Percentiles rank a stretch among this genome's conserved stretches.
phyloP scores from a whole-genome alignment of 129 eudicot species.

The Ambrosia artemisiifolia region DNA sequence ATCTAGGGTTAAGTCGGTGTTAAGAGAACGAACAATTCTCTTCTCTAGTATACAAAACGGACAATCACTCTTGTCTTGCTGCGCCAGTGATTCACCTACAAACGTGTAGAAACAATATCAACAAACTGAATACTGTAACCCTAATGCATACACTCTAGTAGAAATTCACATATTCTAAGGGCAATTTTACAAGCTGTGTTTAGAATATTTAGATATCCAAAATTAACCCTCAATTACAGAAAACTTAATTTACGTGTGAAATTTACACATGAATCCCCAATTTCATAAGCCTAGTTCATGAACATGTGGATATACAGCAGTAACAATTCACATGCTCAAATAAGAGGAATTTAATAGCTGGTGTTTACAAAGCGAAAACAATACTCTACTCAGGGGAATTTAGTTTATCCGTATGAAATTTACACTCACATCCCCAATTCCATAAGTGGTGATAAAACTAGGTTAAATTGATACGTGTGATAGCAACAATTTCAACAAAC shows the following conservation, averaged over 20 bases:
- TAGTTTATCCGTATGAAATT: background rate
- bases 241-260: no score
- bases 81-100: conserved; percentile 65
- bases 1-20: conserved; percentile 51
- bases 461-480: conserved; percentile 1
- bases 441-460: conserved; percentile 1
- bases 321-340: background rate
- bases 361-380: background rate
- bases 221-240: background rate
- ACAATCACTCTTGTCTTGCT: conserved; percentile 69
- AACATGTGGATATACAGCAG: no score
- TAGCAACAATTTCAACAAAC: no score
- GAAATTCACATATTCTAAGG: background rate
- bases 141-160: background rate
- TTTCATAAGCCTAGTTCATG: no score
- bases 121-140: background rate
- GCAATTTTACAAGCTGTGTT: background rate
- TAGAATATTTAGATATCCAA: background rate
- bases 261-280: no score
- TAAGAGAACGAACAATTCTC: conserved; percentile 71
- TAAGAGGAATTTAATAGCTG: background rate
- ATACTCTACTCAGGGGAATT: background rate
- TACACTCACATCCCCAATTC: background rate
- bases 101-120: background rate
- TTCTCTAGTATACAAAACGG: conserved; percentile 86